Evolutionary conservation across 83 land plant species (phyloP).

Genomic region (Picea abies): DNA sequence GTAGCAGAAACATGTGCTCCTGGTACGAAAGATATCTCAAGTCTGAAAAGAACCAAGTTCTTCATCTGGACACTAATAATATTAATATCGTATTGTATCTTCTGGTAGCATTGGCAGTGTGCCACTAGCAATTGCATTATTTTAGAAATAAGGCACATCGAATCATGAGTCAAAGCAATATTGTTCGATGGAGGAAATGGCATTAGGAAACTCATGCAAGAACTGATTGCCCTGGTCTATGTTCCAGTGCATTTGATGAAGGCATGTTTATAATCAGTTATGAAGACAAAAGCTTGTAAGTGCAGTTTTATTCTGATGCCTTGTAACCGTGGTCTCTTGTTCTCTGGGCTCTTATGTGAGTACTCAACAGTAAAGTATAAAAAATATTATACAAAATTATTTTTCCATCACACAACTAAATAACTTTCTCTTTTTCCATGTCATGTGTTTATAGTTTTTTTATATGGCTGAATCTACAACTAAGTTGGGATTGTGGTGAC

Average conservation of each 20-base stretch:
- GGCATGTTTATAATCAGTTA: not conserved
- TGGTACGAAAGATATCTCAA: constrained; percentile 34
- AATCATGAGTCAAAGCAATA: not conserved
- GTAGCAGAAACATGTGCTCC: constrained; percentile 53
- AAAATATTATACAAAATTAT: no score
- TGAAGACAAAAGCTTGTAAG: constrained; percentile 13
- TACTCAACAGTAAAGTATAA: no score
- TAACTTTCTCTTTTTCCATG: no score
- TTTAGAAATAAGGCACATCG: not conserved
- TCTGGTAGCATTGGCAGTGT: constrained; percentile 9
- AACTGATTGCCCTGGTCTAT: not conserved
- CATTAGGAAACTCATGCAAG: not conserved
- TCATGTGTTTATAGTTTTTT: no score
- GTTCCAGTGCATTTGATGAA: constrained; percentile 9
- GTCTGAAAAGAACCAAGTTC: constrained; percentile 57
- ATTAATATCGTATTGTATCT: not conserved
- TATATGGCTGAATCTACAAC: no score
- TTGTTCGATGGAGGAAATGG: not conserved
- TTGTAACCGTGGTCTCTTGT: no score
- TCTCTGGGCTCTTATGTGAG: no score
- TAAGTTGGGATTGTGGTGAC: no score
- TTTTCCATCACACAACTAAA: no score
- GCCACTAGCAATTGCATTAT: constrained; percentile 11
- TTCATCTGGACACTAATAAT: not conserved
- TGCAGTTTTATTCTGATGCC: not conserved